Conservation (phyloP, 129 eudicot genomes). For the Escallonia herrerae region DNA sequence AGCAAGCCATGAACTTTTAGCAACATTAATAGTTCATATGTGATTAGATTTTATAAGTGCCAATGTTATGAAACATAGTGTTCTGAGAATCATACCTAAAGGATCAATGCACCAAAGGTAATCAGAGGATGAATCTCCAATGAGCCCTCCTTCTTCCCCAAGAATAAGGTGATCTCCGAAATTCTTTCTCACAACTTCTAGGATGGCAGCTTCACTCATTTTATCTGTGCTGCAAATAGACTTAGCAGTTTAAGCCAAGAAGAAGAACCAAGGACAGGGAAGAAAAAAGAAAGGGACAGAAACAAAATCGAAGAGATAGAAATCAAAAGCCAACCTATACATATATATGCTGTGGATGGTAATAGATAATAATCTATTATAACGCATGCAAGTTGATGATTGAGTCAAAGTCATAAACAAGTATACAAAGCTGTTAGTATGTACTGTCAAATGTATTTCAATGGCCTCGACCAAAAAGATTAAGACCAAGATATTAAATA, state of each 20-base stretch:
- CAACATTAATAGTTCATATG: not conserved
- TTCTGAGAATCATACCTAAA: conserved; percentile 45
- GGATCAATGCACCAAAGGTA: conserved; percentile 99
- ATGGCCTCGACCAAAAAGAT: not conserved
- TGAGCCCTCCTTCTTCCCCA: conserved; percentile 98
- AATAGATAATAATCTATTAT: not conserved
- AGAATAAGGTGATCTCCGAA: conserved; percentile 90
- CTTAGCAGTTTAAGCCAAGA: conserved; percentile 7
- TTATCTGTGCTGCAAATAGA: conserved; percentile 84
- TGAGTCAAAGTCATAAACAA: not conserved
- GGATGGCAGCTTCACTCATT: conserved; percentile 87
- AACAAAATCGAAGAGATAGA: not conserved
- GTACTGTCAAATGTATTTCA: not conserved
- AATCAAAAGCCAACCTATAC: not conserved
- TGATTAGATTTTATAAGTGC: conserved; percentile 8
- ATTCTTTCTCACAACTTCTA: conserved; percentile 63
- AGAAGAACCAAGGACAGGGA: not conserved
- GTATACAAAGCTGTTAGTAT: too few species aligned
- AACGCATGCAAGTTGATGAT: not conserved
- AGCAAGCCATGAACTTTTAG: too few species aligned
- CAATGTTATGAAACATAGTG: conserved; percentile 1
- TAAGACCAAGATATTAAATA: too few species aligned
- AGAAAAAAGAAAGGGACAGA: not conserved
- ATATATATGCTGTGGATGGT: not conserved
- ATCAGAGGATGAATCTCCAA: conserved; percentile 94